These are phyloP conservation scores for Spathaspora jeffriesii DNA, from an alignment of 1,139 yeast species.

Conservation along the genomic window DNA sequence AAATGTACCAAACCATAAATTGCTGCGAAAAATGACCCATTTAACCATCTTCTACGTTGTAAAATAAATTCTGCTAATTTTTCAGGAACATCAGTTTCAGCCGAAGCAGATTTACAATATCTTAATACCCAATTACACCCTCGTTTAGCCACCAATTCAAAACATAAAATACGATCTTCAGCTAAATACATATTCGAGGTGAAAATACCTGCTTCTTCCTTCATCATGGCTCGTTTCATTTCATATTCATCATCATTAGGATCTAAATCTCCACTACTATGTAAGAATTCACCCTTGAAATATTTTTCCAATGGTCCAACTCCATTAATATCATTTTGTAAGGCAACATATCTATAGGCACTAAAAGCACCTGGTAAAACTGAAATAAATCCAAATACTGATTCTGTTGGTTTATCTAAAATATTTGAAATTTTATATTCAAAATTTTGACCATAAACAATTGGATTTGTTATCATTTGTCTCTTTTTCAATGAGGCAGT, in stretches of 20 bases:
- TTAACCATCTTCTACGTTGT: conserved; percentile 53
- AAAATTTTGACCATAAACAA: conserved; percentile 49
- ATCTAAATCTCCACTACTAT: conserved; percentile 45
- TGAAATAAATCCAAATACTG: conserved; percentile 46
- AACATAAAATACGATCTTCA: conserved; percentile 52
- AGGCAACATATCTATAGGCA: conserved; percentile 43
- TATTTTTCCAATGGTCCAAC: conserved; percentile 49
- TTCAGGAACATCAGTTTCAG: conserved; percentile 54
- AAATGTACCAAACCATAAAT: conserved; percentile 47
- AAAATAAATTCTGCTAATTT: conserved; percentile 45
- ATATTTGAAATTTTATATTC: conserved; percentile 49
- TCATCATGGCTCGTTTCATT: conserved; percentile 36
- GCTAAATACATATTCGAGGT: conserved; percentile 54
- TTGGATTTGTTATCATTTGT: conserved; percentile 45
- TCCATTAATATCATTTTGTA: conserved; percentile 44
- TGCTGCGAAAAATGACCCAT: conserved; percentile 53
- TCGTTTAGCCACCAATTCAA: conserved; percentile 46
- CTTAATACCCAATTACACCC: conserved; percentile 48
- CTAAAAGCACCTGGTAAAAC: conserved; percentile 52
- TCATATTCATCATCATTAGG: conserved; percentile 48
- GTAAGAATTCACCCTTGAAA: conserved; percentile 51
- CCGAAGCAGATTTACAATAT: conserved; percentile 47
- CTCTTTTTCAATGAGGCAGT: conserved; percentile 42
- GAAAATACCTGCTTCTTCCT: conserved; percentile 50
- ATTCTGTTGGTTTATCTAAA: conserved; percentile 48